phyloP scores from a whole-genome alignment of 192 early-diverging fungal species.

The Lunasporangiospora selenospora region DNA sequence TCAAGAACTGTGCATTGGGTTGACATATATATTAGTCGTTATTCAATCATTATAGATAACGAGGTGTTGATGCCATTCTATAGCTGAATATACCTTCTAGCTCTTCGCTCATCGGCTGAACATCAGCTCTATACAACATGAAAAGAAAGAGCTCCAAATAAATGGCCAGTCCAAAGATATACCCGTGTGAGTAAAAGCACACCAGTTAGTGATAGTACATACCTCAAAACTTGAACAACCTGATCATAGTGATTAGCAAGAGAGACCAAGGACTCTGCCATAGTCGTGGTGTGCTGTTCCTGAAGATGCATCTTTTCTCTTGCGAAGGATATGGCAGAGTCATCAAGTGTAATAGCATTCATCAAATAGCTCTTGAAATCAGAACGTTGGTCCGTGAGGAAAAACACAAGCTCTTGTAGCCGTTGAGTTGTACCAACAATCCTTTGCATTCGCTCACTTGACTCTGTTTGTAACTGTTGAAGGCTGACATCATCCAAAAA shows the following conservation, averaged over 20 bases:
- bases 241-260: conserved; percentile 61
- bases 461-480: conserved; percentile 20
- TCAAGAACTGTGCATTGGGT: conserved; percentile 30
- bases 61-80: neutral
- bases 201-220: neutral
- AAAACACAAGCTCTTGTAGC: conserved; percentile 15
- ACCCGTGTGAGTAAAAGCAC: too few species aligned
- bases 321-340: conserved; percentile 47
- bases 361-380: conserved; percentile 30
- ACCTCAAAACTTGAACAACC: conserved; percentile 54
- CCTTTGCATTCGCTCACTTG: conserved; percentile 12
- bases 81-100: conserved; percentile 14
- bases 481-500: conserved; percentile 42
- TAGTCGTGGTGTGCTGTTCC: conserved; percentile 50
- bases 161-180: too few species aligned
- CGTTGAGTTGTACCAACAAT: conserved; percentile 11
- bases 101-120: conserved; percentile 29
- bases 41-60: neutral
- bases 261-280: conserved; percentile 58
- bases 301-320: conserved; percentile 50
- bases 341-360: conserved; percentile 47
- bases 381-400: conserved; percentile 10
- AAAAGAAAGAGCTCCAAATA: neutral
- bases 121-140: conserved; percentile 21
- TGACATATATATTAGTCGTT: too few species aligned